These are phyloP conservation scores for Debaryomyces castellii DNA, from an alignment of 805 yeast species.

Conservation along the genomic window DNA sequence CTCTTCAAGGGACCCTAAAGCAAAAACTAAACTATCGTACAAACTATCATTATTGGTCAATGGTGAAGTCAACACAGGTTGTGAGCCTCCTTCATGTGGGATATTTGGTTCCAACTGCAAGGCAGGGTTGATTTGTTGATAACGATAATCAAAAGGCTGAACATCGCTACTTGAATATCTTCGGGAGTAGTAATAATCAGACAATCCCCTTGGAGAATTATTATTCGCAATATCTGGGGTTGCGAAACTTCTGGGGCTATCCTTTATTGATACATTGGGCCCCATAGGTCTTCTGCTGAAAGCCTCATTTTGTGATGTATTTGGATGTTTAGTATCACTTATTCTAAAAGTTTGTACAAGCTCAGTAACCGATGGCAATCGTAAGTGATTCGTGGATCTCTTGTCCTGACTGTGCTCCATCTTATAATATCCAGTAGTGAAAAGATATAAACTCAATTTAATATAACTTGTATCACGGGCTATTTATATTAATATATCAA, in stretches of 20 bases:
- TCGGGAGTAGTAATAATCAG: neutral
- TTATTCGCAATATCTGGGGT: neutral
- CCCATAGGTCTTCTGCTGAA: neutral
- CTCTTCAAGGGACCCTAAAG: neutral
- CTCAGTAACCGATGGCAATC: conserved; percentile 2
- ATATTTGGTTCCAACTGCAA: neutral
- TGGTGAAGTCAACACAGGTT: neutral
- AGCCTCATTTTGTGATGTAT: neutral
- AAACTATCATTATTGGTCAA: neutral
- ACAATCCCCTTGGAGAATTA: neutral
- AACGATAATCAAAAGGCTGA: neutral
- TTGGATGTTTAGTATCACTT: neutral
- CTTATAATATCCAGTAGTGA: neutral
- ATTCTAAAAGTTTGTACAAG: conserved; percentile 1
- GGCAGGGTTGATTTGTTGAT: neutral
- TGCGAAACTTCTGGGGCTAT: neutral
- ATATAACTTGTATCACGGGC: neutral
- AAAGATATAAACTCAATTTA: neutral
- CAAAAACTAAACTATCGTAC: neutral
- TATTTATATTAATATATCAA: too few species aligned
- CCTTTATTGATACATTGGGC: neutral
- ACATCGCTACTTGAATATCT: neutral
- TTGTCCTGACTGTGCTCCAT: conserved; percentile 1
- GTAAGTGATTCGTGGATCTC: neutral
- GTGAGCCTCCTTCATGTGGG: neutral